Conservation (phyloP, 73 alveolate species). For the Paramecium pentaurelia region DNA sequence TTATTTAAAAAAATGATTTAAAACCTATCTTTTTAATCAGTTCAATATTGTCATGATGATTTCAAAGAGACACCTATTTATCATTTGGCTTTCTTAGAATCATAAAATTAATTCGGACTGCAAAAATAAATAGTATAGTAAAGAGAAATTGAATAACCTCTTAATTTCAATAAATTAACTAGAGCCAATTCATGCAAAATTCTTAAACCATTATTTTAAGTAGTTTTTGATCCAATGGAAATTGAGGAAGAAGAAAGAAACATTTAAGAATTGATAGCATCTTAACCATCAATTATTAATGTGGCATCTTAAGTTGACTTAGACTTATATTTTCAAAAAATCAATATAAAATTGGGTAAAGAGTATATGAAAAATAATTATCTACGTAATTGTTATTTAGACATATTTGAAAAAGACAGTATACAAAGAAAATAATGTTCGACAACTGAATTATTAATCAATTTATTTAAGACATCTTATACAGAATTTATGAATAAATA, state of each 20-base stretch:
- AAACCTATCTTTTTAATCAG: background rate
- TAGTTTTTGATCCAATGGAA: background rate
- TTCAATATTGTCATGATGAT: background rate
- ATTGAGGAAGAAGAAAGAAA: background rate
- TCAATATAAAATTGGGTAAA: background rate
- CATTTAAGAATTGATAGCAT: background rate
- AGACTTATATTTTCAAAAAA: background rate
- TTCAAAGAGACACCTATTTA: background rate
- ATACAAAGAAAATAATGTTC: background rate
- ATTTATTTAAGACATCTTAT: background rate
- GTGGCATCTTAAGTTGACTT: background rate
- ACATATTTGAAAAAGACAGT: background rate
- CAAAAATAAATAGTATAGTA: background rate
- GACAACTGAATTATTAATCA: background rate
- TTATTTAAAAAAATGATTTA: background rate
- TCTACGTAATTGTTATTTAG: background rate
- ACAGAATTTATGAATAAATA: background rate
- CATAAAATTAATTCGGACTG: background rate
- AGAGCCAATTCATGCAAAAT: background rate
- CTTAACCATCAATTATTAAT: background rate
- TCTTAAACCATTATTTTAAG: background rate
- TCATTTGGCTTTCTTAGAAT: background rate
- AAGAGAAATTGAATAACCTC: background rate
- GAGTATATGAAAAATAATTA: background rate
- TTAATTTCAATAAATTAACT: background rate